phyloP scores from a whole-genome alignment of 2,329 filamentous ascomycete species.

The Ceratocystis alfenasii region DNA sequence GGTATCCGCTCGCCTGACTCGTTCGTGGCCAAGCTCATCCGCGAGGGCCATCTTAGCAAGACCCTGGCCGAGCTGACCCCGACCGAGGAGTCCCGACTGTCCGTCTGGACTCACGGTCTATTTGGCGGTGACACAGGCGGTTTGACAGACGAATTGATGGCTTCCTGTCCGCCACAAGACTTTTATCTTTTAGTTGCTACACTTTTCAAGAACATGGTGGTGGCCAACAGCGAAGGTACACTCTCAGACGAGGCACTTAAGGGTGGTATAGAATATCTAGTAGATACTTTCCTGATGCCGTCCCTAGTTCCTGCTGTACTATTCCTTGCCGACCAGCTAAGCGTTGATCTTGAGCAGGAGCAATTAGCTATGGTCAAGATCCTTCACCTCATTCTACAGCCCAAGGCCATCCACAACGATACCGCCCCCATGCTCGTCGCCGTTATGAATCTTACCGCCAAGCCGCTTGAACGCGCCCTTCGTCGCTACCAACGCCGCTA shows the following conservation, averaged over 20 bases:
- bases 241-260: slow-evolving; percentile 60
- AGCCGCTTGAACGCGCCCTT: slow-evolving; percentile 55
- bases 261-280: slow-evolving; percentile 63
- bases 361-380: slow-evolving; percentile 59
- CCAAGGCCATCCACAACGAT: slow-evolving; percentile 58
- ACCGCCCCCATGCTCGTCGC: slow-evolving; percentile 58
- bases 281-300: slow-evolving; percentile 70
- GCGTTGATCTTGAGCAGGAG: slow-evolving; percentile 50
- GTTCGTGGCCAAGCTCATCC: slow-evolving; percentile 56
- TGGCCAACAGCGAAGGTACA: slow-evolving; percentile 53
- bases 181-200: slow-evolving; percentile 71
- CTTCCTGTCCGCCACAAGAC: slow-evolving; percentile 67
- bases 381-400: slow-evolving; percentile 58
- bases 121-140: slow-evolving; percentile 63
- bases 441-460: slow-evolving; percentile 59
- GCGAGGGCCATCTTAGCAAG: slow-evolving; percentile 45
- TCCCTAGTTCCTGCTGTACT: slow-evolving; percentile 61
- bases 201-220: slow-evolving; percentile 61
- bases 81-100: slow-evolving; percentile 53
- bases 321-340: slow-evolving; percentile 59
- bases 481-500: slow-evolving; percentile 54
- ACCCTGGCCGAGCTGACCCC: slow-evolving; percentile 49
- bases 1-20: slow-evolving; percentile 49
- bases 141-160: slow-evolving; percentile 68
- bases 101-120: slow-evolving; percentile 64